Base-by-base conservation (phyloP, 208 protist genomes). In the Leptomonas seymouri region DNA sequence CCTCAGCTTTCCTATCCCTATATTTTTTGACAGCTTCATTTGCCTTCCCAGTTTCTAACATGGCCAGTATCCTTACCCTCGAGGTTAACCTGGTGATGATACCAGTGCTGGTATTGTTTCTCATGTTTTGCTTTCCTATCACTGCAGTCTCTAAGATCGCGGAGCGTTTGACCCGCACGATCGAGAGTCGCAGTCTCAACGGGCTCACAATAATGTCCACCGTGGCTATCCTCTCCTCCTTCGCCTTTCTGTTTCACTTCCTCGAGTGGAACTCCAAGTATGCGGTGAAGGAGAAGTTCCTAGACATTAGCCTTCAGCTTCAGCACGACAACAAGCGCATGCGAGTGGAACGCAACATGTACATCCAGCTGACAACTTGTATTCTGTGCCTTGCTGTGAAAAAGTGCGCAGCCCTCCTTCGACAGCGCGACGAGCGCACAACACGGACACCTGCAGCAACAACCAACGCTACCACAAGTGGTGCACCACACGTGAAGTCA, bases 311-410 rank as follows among this genome's bases (percentile, higher is more conserved):
- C 62, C 57, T 88, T 8, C 71, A 81, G 57, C 71, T 91, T 20
- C 82, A 91, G 54, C 74, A 86, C 76, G 86, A 91, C 42, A 79
- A 71, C 36, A 91, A 78, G 59, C 79, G 85, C 20, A 67, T 84
- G 51, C 70, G 86, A 0, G 25, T 83, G 36, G 86, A 91, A 48
- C 76, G 86, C 21, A 91, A 91, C 60, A 82, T 91, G 67, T 91
- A 91, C 73, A 87, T 91, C 49, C 86, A 91, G 31, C 74, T 85
- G 16, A 60, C 81, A 16, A 80, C 73, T 12, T 87, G 73, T 23
- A 70, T 86, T 8, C 49, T 86, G 16, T 85, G 86, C 59, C 72
- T 86, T 21, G 55, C 86, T 3, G 65, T 91, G 18, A 88, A 86
- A 69, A 86, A 76, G 59, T 65, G 23, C 41, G 59, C 59, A 0